phyloP scores from a whole-genome alignment of 1,284 basidiomycete genomes.

The Thelephora terrestris region DNA sequence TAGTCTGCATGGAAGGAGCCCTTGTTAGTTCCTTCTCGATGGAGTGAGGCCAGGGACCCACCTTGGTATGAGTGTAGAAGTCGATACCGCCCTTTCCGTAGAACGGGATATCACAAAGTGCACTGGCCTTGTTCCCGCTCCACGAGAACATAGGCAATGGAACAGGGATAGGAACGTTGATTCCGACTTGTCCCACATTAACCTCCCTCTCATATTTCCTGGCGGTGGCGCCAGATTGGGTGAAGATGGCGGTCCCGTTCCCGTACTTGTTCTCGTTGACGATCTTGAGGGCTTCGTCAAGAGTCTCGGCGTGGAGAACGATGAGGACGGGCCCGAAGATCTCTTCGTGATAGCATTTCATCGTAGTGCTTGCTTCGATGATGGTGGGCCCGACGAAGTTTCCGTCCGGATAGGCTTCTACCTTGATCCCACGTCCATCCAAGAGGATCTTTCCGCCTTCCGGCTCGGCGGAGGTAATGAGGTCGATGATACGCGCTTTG shows the following conservation, averaged over 20 bases:
- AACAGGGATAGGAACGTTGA: constrained; percentile 91
- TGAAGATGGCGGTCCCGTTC: constrained; percentile 96
- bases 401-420: constrained; percentile 76
- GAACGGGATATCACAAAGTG: constrained; percentile 83
- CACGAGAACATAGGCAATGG: constrained; percentile 90
- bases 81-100: constrained; percentile 79
- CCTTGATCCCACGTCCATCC: constrained; percentile 70
- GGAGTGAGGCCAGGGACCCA: constrained; percentile 14
- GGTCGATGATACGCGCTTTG: constrained; percentile 65
- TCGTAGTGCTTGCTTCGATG: constrained; percentile 72
- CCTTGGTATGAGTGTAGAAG: constrained; percentile 89
- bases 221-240: constrained; percentile 92
- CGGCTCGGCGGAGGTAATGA: constrained; percentile 75
- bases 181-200: constrained; percentile 88
- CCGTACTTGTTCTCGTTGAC: constrained; percentile 88
- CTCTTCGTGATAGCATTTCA: constrained; percentile 92
- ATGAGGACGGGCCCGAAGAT: constrained; percentile 93
- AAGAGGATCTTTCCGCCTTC: constrained; percentile 86
- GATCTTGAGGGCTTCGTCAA: constrained; percentile 87
- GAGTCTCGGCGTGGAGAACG: constrained; percentile 71
- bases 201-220: constrained; percentile 87
- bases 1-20: constrained; percentile 40
- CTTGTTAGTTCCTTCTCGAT: background rate
- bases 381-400: constrained; percentile 96
- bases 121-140: constrained; percentile 87